Evolutionary conservation across 805 yeast genomes (phyloP).

Genomic region (Kuraishia cidri): DNA sequence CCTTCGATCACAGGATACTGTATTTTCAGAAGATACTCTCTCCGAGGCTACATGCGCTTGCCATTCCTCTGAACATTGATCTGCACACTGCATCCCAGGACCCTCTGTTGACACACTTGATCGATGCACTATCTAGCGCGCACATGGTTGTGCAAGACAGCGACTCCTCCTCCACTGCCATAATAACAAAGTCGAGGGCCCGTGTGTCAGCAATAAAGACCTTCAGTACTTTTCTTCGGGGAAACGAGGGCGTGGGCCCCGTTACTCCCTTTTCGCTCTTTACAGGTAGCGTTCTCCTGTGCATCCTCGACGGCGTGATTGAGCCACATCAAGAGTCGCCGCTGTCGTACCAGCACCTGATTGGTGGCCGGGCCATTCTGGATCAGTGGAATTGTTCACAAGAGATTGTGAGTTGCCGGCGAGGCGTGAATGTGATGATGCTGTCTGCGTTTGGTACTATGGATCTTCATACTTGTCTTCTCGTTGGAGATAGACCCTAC

Average conservation of each 20-base stretch:
- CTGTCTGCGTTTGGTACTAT: slow-evolving; percentile 17
- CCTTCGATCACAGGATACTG: slow-evolving; percentile 6
- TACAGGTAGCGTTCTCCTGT: slow-evolving; percentile 12
- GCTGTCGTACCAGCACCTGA: slow-evolving; percentile 10
- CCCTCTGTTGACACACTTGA: slow-evolving; percentile 11
- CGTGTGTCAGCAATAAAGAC: slow-evolving; percentile 8
- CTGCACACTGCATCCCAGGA: slow-evolving; percentile 1
- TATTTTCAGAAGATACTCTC: slow-evolving; percentile 13
- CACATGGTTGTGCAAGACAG: slow-evolving; percentile 10
- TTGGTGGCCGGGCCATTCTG: slow-evolving; percentile 16
- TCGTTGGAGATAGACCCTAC: slow-evolving; percentile 11
- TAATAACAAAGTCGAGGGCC: slow-evolving; percentile 6
- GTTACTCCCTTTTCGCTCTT: slow-evolving; percentile 8
- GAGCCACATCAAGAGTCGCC: slow-evolving; percentile 6
- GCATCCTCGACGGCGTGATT: slow-evolving; percentile 16
- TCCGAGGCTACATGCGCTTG: slow-evolving; percentile 15
- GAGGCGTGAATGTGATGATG: slow-evolving; percentile 6
- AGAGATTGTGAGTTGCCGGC: slow-evolving; percentile 3
- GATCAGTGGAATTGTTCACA: slow-evolving; percentile 1
- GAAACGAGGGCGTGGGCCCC: slow-evolving; percentile 3
- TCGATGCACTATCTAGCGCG: slow-evolving; percentile 11
- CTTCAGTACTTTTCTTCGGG: slow-evolving; percentile 3
- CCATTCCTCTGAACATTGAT: slow-evolving; percentile 6
- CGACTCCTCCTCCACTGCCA: slow-evolving; percentile 2
- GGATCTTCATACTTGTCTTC: slow-evolving; percentile 14